Conservation (phyloP, 2,329 filamentous ascomycete genomes). For the Nigrograna mackinnonii region DNA sequence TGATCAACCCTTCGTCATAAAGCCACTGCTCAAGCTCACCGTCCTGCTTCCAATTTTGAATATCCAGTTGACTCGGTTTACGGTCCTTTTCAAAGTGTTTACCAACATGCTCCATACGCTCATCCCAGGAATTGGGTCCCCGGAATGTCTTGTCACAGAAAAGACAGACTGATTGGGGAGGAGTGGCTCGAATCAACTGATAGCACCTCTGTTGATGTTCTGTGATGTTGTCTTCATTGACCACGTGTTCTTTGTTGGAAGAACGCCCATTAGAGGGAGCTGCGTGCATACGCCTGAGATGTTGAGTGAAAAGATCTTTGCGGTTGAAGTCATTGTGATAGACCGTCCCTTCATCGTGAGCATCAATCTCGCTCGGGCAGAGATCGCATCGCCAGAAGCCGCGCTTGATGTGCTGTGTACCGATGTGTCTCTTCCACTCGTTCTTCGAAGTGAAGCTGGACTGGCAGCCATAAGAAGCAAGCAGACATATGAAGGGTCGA, state of each 20-base stretch:
- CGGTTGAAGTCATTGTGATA: conserved; percentile 76
- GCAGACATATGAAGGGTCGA: conserved; percentile 74
- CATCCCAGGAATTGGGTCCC: conserved; percentile 72
- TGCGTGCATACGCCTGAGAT: conserved; percentile 83
- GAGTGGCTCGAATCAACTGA: conserved; percentile 63
- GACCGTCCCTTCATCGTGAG: conserved; percentile 25
- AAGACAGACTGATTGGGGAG: conserved; percentile 64
- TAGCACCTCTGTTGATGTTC: conserved; percentile 63
- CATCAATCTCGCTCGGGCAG: conserved; percentile 48
- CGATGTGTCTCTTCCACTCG: conserved; percentile 92
- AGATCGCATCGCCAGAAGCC: conserved; percentile 77
- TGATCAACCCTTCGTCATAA: conserved; percentile 41
- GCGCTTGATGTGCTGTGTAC: conserved; percentile 76
- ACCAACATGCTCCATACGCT: conserved; percentile 85
- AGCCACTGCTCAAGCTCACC: conserved; percentile 43
- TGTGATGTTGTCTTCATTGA: conserved; percentile 58
- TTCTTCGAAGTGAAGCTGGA: conserved; percentile 81
- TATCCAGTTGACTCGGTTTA: conserved; percentile 24
- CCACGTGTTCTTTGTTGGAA: conserved; percentile 45
- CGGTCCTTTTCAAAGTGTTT: conserved; percentile 70
- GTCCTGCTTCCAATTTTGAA: conserved; percentile 29
- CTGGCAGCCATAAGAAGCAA: conserved; percentile 74
- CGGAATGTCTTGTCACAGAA: conserved; percentile 68
- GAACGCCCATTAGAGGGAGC: conserved; percentile 39
- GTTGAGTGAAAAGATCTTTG: conserved; percentile 89